Conservation (phyloP, 148 eudicot genomes). For the Beta vulgaris region DNA sequence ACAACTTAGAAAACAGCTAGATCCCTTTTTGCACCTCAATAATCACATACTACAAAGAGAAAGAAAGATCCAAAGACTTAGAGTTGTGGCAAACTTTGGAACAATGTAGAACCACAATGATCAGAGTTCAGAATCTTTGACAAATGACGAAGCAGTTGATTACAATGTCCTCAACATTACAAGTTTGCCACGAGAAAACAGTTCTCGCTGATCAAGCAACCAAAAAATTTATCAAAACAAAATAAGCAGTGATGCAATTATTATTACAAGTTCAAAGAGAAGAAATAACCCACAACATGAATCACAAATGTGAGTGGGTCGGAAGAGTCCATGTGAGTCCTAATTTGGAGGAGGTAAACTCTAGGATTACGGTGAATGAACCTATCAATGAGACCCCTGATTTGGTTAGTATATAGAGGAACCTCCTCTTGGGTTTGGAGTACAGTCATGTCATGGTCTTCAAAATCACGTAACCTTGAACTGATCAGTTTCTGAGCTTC, state of each 20-base stretch:
- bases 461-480: too few relatives aligned
- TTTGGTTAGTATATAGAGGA: too few relatives aligned
- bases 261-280: not conserved
- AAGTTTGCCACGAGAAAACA: conserved; percentile 96
- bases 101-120: not conserved
- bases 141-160: conserved; percentile 95
- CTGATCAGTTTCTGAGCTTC: too few relatives aligned
- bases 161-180: conserved; percentile 99
- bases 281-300: not conserved
- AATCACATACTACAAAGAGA: conserved; percentile 3
- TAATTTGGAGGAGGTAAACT: too few relatives aligned
- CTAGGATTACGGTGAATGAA: too few relatives aligned
- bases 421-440: too few relatives aligned
- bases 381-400: too few relatives aligned
- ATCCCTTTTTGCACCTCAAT: not conserved
- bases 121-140: conserved; percentile 61
- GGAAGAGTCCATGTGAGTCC: too few relatives aligned
- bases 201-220: conserved; percentile 62
- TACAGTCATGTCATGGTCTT: too few relatives aligned
- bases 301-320: conserved; percentile 4
- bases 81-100: not conserved
- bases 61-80: not conserved
- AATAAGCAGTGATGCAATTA: not conserved
- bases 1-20: not conserved
- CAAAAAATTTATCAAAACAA: conserved; percentile 19